Evolutionary conservation across 2,329 filamentous ascomycete species (phyloP).

Genomic region (Didymella arachidicola): DNA sequence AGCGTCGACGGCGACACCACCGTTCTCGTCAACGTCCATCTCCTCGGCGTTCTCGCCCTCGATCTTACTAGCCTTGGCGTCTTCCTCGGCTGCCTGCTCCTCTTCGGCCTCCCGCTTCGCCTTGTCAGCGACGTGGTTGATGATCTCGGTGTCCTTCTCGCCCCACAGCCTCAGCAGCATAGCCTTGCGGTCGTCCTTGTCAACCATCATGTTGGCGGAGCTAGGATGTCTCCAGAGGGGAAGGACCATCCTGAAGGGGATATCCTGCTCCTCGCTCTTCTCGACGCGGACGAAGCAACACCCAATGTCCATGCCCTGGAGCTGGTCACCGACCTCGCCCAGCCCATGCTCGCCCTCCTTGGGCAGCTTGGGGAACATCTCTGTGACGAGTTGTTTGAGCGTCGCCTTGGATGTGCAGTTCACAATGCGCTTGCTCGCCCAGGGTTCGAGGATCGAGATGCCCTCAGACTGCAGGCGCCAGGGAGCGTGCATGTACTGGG

Average conservation of each 20-base stretch:
- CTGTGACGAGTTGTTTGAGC: constrained; percentile 80
- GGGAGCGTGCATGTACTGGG: constrained; percentile 87
- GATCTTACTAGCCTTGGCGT: constrained; percentile 21
- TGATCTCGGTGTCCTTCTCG: constrained; percentile 80
- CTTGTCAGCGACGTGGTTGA: constrained; percentile 48
- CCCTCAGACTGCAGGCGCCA: constrained; percentile 98
- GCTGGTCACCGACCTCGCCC: constrained; percentile 85
- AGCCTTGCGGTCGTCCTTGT: constrained; percentile 91
- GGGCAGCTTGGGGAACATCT: constrained; percentile 94
- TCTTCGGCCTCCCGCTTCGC: constrained; percentile 36
- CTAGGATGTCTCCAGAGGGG: constrained; percentile 94
- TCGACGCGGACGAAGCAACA: constrained; percentile 90
- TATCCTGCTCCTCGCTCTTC: constrained; percentile 71
- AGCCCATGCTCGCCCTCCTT: constrained; percentile 77
- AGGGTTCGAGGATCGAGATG: constrained; percentile 87
- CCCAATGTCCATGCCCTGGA: constrained; percentile 81
- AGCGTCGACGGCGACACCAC: constrained; percentile 14
- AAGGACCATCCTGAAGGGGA: constrained; percentile 81
- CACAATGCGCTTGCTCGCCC: constrained; percentile 84
- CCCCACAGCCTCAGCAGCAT: constrained; percentile 93
- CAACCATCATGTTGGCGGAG: constrained; percentile 94
- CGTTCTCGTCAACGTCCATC: constrained; percentile 22
- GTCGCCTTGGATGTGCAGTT: constrained; percentile 78
- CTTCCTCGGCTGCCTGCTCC: constrained; percentile 20
- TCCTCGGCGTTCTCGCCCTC: constrained; percentile 29